phyloP scores from a whole-genome alignment of 768 basidiomycete genomes.

The Collybia nuda region DNA sequence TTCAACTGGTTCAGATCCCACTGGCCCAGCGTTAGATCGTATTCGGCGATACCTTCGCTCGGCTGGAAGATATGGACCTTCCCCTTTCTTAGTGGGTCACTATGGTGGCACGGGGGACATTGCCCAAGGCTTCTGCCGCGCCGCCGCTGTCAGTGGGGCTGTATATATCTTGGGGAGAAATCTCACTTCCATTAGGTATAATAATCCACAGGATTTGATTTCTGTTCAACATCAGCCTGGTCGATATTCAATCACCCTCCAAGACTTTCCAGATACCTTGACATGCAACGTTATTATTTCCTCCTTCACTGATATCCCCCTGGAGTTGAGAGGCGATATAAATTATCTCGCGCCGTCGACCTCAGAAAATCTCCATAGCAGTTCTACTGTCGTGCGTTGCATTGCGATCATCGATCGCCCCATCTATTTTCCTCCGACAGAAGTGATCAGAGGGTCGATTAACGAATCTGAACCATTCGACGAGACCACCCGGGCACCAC shows the following conservation, averaged over 20 bases:
- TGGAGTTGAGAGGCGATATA: constrained; percentile 18
- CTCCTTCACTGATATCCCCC: constrained; percentile 35
- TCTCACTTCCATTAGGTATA: constrained; percentile 28
- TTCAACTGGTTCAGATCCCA: constrained; percentile 50
- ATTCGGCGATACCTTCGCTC: constrained; percentile 75
- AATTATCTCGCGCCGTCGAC: constrained; percentile 9
- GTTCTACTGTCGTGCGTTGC: constrained; percentile 23
- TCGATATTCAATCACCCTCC: constrained; percentile 48
- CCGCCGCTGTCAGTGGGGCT: constrained; percentile 77
- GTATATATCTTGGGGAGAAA: constrained; percentile 70
- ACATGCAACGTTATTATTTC: constrained; percentile 57
- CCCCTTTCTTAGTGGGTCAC: constrained; percentile 90
- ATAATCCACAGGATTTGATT: neutral
- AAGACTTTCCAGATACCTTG: constrained; percentile 61
- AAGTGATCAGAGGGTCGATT: neutral
- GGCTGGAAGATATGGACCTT: constrained; percentile 76
- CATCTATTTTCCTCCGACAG: constrained; percentile 23
- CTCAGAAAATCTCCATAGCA: neutral
- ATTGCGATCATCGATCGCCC: constrained; percentile 38
- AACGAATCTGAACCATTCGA: constrained; percentile 20
- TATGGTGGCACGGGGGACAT: constrained; percentile 94
- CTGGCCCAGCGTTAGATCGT: constrained; percentile 65
- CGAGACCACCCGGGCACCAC: constrained; percentile 14
- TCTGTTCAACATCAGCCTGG: constrained; percentile 6
- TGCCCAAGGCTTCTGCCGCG: constrained; percentile 87